Evolutionary conservation across 2,329 filamentous ascomycete genomes (phyloP), one percentile per base, ranked within the genome.

Genomic region (Hirsutella rhossiliensis): DNA sequence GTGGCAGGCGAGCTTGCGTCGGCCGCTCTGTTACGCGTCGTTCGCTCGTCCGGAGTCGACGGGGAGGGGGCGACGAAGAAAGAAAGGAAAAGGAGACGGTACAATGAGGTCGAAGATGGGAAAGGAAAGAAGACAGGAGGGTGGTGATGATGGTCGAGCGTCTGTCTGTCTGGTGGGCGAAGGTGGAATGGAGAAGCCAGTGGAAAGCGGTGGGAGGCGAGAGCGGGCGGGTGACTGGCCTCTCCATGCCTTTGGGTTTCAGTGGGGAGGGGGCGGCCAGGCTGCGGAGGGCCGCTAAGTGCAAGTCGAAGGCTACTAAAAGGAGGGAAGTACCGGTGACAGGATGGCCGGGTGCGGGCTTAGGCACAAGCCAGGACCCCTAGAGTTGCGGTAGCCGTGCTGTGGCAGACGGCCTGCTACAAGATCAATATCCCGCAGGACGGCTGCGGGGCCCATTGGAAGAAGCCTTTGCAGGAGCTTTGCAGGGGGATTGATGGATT

Each of bases 41-140:
- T 36, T 37, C 15, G 34, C 34, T 18, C 34, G 39, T 27, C 15
- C 9, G 43, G 45, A 50, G 47, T 49, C 39, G 44, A 43, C 13
- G 46, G 51, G 52, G 52, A 46, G 45, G 41, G 12, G 38, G 23
- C 38, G 47, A 48, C 48, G 46, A 47, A 51, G 52, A 52, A 49
- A 38, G 41, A 49, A 54, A 55, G 54, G 48, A 49, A 49, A 48
- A 52, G 49, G 46, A 51, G 52, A 52, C 52, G 51, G 48, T 49
- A 37, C 17, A 18, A 19, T 32, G 31, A 32, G 31, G 12, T 13
- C n/a, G 31, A 32, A 13, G 31, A 32, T 50, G 53, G 49, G 50
- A 53, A 54, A 54, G 49, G 52, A 53, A 51, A 54, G 46, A 51
- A 46, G 50, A 50, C 51, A 47, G 49, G 47, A 47, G 46, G 38